A percentile compares a stretch with the other conserved stretches of the same genome.
These are phyloP conservation scores for Malbranchea zuffiana DNA, from an alignment of 2,329 filamentous ascomycete genomes.

Conservation along the genomic window DNA sequence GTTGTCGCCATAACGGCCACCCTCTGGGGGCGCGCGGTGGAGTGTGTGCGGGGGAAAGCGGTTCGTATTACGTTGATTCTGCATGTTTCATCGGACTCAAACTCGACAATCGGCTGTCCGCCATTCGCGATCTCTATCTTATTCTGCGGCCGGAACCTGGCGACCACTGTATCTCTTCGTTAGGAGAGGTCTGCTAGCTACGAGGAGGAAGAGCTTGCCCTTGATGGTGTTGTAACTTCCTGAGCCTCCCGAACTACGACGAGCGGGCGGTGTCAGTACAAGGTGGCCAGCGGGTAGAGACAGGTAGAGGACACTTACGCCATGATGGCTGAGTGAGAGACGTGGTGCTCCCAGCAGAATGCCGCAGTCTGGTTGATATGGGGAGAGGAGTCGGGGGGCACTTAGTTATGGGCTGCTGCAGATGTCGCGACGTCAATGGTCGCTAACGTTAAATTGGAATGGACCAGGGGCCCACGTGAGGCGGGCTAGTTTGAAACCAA, in stretches of 20 bases:
- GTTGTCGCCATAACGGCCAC: too few species aligned
- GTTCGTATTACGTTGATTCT: conserved; percentile 55
- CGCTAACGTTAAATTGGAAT: too few species aligned
- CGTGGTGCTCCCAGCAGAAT: too few species aligned
- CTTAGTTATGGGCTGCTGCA: too few species aligned
- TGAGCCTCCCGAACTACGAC: conserved; percentile 23
- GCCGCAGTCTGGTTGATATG: too few species aligned
- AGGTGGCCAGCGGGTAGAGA: too few species aligned
- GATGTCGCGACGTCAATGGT: too few species aligned
- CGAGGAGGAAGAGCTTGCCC: conserved; percentile 31
- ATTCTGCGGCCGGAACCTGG: conserved; percentile 96
- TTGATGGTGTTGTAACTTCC: conserved; percentile 41
- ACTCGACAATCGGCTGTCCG: conserved; percentile 82
- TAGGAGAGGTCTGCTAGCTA: background rate
- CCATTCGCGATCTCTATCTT: conserved; percentile 81
- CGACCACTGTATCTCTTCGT: conserved; percentile 79
- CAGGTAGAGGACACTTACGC: conserved; percentile 32
- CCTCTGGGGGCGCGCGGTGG: too few species aligned
- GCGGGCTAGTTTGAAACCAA: too few species aligned
- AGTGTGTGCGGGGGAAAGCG: background rate
- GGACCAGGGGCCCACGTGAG: too few species aligned
- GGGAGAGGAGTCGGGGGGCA: too few species aligned
- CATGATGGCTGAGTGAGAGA: conserved; percentile 30
- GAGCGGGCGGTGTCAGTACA: conserved; percentile 7
- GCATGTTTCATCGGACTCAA: conserved; percentile 83